Evolutionary conservation across 192 early-diverging fungal species (phyloP).

Genomic region (Linnemannia elongata): DNA sequence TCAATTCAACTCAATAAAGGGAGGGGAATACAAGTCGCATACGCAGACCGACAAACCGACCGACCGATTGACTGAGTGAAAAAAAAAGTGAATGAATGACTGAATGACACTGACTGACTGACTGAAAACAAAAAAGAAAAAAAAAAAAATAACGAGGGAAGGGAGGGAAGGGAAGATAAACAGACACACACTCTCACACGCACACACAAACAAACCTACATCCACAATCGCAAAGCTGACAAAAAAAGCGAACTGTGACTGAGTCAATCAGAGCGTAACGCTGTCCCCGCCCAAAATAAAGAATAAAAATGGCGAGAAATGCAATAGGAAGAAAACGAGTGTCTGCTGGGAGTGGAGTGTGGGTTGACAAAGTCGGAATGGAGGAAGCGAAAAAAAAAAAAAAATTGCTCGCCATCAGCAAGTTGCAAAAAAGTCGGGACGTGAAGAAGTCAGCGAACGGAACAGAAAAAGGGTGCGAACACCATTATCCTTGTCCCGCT

Average conservation of each 20-base stretch:
- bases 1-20: constrained; percentile 36
- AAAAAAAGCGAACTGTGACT: neutral
- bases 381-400: neutral
- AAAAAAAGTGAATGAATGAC: neutral
- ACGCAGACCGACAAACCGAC: neutral
- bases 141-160: neutral
- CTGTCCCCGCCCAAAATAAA: neutral
- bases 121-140: neutral
- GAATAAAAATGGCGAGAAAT: neutral
- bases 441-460: neutral
- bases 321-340: neutral
- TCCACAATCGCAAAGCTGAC: neutral
- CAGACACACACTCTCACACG: neutral
- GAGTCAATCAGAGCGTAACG: neutral
- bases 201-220: neutral
- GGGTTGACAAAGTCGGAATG: neutral
- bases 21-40: neutral
- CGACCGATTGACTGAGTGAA: neutral
- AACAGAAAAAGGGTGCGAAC: neutral
- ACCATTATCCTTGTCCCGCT: neutral
- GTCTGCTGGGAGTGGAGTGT: neutral
- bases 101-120: neutral
- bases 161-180: neutral
- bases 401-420: neutral
- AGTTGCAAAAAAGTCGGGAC: neutral